phyloP scores from a whole-genome alignment of 305 asterid genomes.

The Fraxinus nigra region DNA sequence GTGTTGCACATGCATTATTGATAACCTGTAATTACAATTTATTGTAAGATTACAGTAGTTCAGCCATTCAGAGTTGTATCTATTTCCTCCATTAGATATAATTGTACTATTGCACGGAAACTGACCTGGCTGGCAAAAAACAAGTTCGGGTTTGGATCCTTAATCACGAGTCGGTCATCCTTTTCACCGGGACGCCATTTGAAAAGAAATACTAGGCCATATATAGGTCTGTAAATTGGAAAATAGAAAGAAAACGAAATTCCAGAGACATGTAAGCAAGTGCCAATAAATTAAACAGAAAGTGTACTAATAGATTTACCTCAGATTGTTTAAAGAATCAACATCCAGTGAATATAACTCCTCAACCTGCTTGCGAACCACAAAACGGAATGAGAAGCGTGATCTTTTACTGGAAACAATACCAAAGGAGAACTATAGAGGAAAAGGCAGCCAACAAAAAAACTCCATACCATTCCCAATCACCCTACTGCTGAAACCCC shows the following conservation, averaged over 20 bases:
- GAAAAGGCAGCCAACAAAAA: slow-evolving; percentile 14
- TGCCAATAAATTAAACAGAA: not conserved
- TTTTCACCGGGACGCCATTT: slow-evolving; percentile 96
- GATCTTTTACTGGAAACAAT: slow-evolving; percentile 2
- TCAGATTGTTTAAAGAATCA: slow-evolving; percentile 73
- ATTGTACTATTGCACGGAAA: slow-evolving; percentile 13
- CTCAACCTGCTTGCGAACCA: slow-evolving; percentile 70
- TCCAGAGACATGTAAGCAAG: not conserved
- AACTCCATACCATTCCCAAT: not conserved
- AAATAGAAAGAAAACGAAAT: slow-evolving; percentile 2
- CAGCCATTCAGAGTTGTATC: not conserved
- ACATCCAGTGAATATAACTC: slow-evolving; percentile 90
- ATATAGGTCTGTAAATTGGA: slow-evolving; percentile 64
- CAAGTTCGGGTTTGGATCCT: slow-evolving; percentile 88
- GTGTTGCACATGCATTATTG: slow-evolving; percentile 97
- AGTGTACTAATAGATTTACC: slow-evolving; percentile 39
- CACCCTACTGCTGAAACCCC: not conserved
- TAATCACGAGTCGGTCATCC: slow-evolving; percentile 80
- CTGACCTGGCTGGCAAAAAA: slow-evolving; percentile 93
- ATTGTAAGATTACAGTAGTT: not conserved
- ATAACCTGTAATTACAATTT: slow-evolving; percentile 55
- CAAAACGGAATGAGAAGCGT: slow-evolving; percentile 23
- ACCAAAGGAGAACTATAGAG: slow-evolving; percentile 1
- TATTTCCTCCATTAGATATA: slow-evolving; percentile 10
- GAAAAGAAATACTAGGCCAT: slow-evolving; percentile 92